These are phyloP conservation scores for Penicillium coprophilum DNA, from an alignment of 495 filamentous ascomycete genomes.

Conservation along the genomic window DNA sequence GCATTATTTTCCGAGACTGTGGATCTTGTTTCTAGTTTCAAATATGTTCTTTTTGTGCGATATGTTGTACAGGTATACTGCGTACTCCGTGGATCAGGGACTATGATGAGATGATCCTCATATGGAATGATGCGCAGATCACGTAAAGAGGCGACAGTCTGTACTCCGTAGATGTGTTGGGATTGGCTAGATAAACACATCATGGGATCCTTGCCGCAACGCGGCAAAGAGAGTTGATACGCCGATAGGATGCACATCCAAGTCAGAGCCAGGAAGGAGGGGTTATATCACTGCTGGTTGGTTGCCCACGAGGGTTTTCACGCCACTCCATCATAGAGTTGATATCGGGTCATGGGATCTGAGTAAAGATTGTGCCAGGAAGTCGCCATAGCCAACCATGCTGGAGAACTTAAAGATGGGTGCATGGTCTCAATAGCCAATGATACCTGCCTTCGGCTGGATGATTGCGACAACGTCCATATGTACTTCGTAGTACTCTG, in stretches of 20 bases:
- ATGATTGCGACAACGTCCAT: slow-evolving; percentile 11
- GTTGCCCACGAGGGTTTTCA: slow-evolving; percentile 26
- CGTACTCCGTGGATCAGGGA: neutral
- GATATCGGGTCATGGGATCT: slow-evolving; percentile 23
- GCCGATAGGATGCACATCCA: slow-evolving; percentile 16
- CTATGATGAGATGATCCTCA: slow-evolving; percentile 3
- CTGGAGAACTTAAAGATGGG: neutral
- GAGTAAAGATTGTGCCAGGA: slow-evolving; percentile 7
- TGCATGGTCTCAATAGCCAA: neutral
- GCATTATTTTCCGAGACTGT: slow-evolving; percentile 8
- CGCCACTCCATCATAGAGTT: slow-evolving; percentile 28
- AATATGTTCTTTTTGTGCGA: neutral
- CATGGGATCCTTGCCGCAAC: slow-evolving; percentile 20
- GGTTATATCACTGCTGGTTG: slow-evolving; percentile 18
- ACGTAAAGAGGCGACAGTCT: slow-evolving; percentile 10
- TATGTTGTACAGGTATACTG: neutral
- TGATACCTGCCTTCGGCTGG: neutral
- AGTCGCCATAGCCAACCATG: slow-evolving; percentile 9
- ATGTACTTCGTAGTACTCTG: neutral
- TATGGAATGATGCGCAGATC: slow-evolving; percentile 19
- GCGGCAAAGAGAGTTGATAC: slow-evolving; percentile 13
- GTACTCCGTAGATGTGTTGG: slow-evolving; percentile 1
- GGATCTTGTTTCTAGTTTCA: neutral
- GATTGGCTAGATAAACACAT: slow-evolving; percentile 7
- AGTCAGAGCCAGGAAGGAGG: slow-evolving; percentile 18